Evolutionary conservation across 345 rosid species (phyloP), one percentile per base, ranked within the genome.

Genomic region (Populus euphratica): DNA sequence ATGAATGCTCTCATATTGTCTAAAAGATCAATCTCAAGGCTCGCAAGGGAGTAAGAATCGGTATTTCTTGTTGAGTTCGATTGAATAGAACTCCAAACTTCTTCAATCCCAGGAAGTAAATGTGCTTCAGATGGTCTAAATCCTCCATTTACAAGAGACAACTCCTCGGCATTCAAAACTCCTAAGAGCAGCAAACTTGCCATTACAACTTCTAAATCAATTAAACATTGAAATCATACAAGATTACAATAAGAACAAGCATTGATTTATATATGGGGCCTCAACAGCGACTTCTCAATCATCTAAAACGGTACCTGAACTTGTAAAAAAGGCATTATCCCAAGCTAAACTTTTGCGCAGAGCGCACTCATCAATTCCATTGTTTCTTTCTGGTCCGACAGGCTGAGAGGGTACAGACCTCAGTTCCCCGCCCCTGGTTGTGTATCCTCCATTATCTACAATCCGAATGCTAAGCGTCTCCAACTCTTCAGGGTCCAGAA

Each of bases 401-500:
- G 81, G 70, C 39, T 39, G 78, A 71, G 78, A 73, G 18, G 73
- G 47, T 13, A 74, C 73, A 70, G 31, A 69, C 36, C 43, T 75
- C 9, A 17, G 47, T 41, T 72, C 79, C 44, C 33, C 31, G 13
- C 56, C 36, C 79, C 38, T 62, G 9, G 50, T 41, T 29, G 49
- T 70, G 36, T 49, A 50, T 29, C 2, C 72, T 62, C 73, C 81
- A 72, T 71, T 66, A 23, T 83, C 83, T 59, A 56, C 61, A 12
- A 38, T 72, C 27, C 73, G 70, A 80, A 86, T 39, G 38, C 86
- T 82, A 80, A 89, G 81, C 54, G 82, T 80, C 81, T 82, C 83
- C 35, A 87, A 83, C 77, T 92, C 97, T 72, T 89, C 92, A 49
- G 85, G 86, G 77, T 90, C 93, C 66, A 92, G 76, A 77, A 92